Evolutionary conservation across 805 yeast genomes (phyloP), one percentile per base, ranked within the genome.

Genomic region (Zygosaccharomyces bailii): DNA sequence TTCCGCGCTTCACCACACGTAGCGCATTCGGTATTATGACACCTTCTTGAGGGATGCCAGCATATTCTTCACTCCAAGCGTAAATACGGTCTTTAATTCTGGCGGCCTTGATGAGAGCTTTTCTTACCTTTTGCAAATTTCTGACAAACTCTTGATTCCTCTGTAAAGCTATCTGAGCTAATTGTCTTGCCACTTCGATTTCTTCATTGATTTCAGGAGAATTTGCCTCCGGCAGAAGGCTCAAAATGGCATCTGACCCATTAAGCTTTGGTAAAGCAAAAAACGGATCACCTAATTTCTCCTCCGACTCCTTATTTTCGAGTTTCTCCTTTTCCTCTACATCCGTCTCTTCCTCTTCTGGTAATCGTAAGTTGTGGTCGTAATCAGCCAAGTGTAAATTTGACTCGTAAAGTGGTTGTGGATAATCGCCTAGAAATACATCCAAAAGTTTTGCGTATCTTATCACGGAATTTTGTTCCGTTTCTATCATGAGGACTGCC

Each of bases 51-150:
- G 72, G 75, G 43, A 77, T 77, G 9, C 82, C 95, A 50, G 83
- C 73, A 77, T 86, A 84, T 59, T 90, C 96, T 55, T 77, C 77
- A 44, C 93, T 86, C 98, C 98, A 91, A 52, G 78, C 76, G 50
- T 73, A 75, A 36, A 93, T 75, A 52, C 80, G 78, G 35, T 76
- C 76, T 53, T 86, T 82, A 53, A 85, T 73, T 48, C 91, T 70
- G 54, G 85, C 86, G 0, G 96, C 91, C 55, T 86, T 76, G 27
- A 85, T 79, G 20, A 91, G 68, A 0, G 89, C 95, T 55, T 75
- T 75, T 53, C 97, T 74, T 29, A 93, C 74, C 27, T 73, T 77
- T n/a, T 79, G 71, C 56, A 93, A 69, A 49, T 89, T 85, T 56
- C 91, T 75, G 41, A 89, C 82, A 60, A 84, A 91, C 64, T 93